A percentile compares a stretch with the other conserved stretches of the same genome.
phyloP scores from a whole-genome alignment of 306 rosid species.

The Gynostemma pentaphyllum region DNA sequence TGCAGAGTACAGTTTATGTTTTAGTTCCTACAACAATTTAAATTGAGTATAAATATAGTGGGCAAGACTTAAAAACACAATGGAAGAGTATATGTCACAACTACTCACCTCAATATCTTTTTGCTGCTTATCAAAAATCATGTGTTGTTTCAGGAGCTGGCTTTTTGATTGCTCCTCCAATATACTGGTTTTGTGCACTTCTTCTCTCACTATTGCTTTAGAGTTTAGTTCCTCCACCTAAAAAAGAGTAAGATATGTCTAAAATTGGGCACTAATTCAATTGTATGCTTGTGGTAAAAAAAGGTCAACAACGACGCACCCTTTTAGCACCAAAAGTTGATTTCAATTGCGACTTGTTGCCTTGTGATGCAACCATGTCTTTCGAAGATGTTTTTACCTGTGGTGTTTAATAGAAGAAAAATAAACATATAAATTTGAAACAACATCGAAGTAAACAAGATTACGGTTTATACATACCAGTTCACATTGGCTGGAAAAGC shows the following conservation, averaged over 20 bases:
- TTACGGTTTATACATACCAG: slow-evolving; percentile 26
- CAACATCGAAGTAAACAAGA: background rate
- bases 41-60: slow-evolving; percentile 8
- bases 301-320: slow-evolving; percentile 24
- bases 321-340: slow-evolving; percentile 33
- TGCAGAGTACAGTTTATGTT: slow-evolving; percentile 52
- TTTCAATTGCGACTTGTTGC: slow-evolving; percentile 35
- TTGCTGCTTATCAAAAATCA: slow-evolving; percentile 66
- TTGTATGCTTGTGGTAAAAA: background rate
- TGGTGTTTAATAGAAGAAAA: background rate
- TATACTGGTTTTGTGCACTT: slow-evolving; percentile 23
- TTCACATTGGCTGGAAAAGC: slow-evolving; percentile 49
- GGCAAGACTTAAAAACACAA: background rate
- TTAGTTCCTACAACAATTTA: slow-evolving; percentile 43
- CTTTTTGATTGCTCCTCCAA: slow-evolving; percentile 44
- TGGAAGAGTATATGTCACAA: slow-evolving; percentile 3
- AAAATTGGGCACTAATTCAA: background rate
- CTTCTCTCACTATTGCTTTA: slow-evolving; percentile 32
- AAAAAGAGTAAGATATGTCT: slow-evolving; percentile 11
- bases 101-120: slow-evolving; percentile 53
- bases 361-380: slow-evolving; percentile 25
- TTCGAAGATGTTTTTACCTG: slow-evolving; percentile 38
- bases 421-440: slow-evolving; percentile 4
- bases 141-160: slow-evolving; percentile 42
- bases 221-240: slow-evolving; percentile 24